phyloP scores from a whole-genome alignment of 345 rosid species.

The Citrus glauca region DNA sequence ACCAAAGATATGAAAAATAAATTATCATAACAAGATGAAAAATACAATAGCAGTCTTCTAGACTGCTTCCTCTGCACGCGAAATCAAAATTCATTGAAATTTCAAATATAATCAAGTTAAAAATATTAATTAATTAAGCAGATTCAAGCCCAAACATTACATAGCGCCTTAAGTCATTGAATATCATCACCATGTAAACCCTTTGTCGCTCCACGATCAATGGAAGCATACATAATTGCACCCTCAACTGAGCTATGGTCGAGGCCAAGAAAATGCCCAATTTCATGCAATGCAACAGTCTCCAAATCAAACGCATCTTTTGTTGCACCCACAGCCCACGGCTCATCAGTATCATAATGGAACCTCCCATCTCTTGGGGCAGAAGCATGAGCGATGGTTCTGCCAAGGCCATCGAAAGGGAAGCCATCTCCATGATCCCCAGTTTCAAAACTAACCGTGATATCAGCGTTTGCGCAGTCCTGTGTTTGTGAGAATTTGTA shows the following conservation, averaged over 20 bases:
- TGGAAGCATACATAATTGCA: constrained; percentile 29
- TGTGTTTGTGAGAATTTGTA: constrained; percentile 11
- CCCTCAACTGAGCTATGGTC: constrained; percentile 20
- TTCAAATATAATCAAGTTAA: too few relatives aligned
- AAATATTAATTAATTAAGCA: too few relatives aligned
- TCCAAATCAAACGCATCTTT: constrained; percentile 5
- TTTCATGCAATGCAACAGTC: constrained; percentile 37
- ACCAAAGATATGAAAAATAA: too few relatives aligned
- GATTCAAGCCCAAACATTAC: background rate
- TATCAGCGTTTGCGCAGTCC: background rate
- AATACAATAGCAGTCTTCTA: too few relatives aligned
- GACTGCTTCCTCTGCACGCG: too few relatives aligned
- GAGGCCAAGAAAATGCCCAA: constrained; percentile 39
- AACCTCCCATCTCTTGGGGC: constrained; percentile 25
- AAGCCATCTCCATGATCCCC: constrained; percentile 15
- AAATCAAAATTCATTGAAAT: too few relatives aligned
- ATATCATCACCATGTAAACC: constrained; percentile 32
- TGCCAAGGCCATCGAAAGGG: constrained; percentile 21
- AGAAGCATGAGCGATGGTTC: constrained; percentile 21
- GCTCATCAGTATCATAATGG: constrained; percentile 29
- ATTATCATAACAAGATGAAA: too few relatives aligned
- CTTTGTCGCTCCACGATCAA: constrained; percentile 13
- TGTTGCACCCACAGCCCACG: constrained; percentile 3
- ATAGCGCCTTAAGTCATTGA: constrained; percentile 24
- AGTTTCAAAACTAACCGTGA: constrained; percentile 18